A percentile compares a stretch with the other conserved stretches of the same genome.
Conservation (phyloP, 768 basidiomycete species). For the Russula brevipes region DNA sequence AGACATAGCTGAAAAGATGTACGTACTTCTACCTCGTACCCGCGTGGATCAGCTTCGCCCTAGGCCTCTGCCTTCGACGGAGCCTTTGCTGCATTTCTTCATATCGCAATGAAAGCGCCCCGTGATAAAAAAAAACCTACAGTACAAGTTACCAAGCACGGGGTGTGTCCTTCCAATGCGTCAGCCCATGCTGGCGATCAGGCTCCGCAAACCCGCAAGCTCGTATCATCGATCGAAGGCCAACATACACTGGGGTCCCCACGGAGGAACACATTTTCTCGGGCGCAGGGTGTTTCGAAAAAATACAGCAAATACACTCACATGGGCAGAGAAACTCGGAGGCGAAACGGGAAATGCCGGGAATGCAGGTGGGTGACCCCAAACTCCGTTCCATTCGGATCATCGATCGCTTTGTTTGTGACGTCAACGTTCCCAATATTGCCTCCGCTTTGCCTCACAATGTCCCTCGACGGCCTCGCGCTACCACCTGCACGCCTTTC, state of each 20-base stretch:
- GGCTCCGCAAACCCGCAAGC: not conserved
- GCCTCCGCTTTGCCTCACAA: constrained; percentile 10
- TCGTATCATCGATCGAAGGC: constrained; percentile 6
- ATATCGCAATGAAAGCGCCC: constrained; percentile 6
- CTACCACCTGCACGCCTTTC: not conserved
- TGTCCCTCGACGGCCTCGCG: not conserved
- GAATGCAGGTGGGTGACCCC: not conserved
- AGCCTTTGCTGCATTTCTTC: not conserved
- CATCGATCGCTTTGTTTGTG: not conserved
- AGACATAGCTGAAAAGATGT: not conserved
- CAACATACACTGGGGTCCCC: not conserved
- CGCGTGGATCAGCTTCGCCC: not conserved
- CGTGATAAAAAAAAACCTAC: not conserved
- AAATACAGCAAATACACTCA: not conserved
- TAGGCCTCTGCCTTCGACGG: not conserved
- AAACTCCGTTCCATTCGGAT: constrained; percentile 1
- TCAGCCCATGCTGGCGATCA: not conserved
- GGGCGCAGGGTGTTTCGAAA: not conserved
- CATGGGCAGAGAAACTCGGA: not conserved
- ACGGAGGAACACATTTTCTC: not conserved
- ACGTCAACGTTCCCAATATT: constrained; percentile 7
- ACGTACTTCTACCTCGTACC: not conserved
- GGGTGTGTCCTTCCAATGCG: not conserved
- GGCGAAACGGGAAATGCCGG: not conserved
- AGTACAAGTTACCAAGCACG: not conserved